A percentile compares a stretch with the other conserved stretches of the same genome.
These are phyloP conservation scores for Corinectria fuckeliana DNA, from an alignment of 2,329 filamentous ascomycete species.

Conservation along the genomic window DNA sequence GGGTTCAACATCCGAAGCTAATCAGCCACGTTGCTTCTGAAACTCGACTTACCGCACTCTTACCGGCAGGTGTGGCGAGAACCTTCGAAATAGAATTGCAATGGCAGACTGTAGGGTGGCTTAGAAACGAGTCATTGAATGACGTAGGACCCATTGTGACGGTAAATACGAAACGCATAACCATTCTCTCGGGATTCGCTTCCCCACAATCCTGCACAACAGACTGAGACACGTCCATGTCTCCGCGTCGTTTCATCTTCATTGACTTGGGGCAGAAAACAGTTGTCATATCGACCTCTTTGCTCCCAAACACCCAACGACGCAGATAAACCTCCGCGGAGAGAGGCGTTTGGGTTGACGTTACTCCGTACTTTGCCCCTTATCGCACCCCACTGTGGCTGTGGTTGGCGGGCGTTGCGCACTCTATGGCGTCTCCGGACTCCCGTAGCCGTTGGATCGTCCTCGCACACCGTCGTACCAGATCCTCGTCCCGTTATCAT, in stretches of 20 bases:
- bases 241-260: neutral
- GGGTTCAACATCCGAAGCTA: too few relatives aligned
- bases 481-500: neutral
- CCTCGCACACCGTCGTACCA: neutral
- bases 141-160: neutral
- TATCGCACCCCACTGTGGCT: neutral
- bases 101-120: neutral
- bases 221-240: neutral
- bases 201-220: neutral
- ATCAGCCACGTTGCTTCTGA: too few relatives aligned
- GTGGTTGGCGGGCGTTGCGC: neutral
- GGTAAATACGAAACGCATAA: neutral
- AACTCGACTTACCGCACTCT: too few relatives aligned
- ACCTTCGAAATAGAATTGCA: too few relatives aligned
- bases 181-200: neutral
- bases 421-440: neutral
- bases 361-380: neutral
- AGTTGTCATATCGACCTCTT: neutral
- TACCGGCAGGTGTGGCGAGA: too few relatives aligned
- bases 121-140: neutral
- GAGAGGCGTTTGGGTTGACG: neutral
- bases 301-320: neutral
- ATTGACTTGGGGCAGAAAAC: neutral
- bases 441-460: neutral
- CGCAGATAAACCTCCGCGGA: neutral